These are phyloP conservation scores for Seminavis robusta DNA, from an alignment of 108 stramenopile species.

Conservation along the genomic window DNA sequence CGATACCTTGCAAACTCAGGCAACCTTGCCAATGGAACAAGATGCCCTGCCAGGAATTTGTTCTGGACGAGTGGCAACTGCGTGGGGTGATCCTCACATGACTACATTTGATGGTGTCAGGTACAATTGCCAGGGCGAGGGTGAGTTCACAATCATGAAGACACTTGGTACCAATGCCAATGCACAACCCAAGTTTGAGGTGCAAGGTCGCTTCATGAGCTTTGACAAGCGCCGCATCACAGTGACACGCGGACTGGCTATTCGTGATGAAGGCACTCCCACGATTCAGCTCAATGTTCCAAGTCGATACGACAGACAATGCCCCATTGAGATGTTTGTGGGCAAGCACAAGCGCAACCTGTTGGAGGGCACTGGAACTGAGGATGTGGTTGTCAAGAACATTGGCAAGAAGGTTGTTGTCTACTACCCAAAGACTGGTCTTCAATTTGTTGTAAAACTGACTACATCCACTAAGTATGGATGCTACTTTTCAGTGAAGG, in stretches of 20 bases:
- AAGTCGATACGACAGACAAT: not conserved
- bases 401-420: not conserved
- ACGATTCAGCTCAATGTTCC: not conserved
- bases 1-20: no score
- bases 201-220: not conserved
- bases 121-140: constrained; percentile 24
- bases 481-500: not conserved
- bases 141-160: constrained; percentile 15
- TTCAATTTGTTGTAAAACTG: not conserved
- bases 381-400: not conserved
- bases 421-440: no score
- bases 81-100: no score
- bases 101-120: constrained; percentile 18
- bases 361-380: not conserved
- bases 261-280: not conserved
- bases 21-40: no score
- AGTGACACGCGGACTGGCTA: not conserved
- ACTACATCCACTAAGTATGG: not conserved
- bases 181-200: not conserved
- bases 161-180: no score
- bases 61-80: no score
- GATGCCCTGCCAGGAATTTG: no score
- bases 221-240: not conserved
- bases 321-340: not conserved
- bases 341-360: not conserved